A percentile compares a stretch with the other conserved stretches of the same genome.
These are phyloP conservation scores for Wickerhamomyces strasburgensis DNA, from an alignment of 805 yeast genomes.

Conservation along the genomic window DNA sequence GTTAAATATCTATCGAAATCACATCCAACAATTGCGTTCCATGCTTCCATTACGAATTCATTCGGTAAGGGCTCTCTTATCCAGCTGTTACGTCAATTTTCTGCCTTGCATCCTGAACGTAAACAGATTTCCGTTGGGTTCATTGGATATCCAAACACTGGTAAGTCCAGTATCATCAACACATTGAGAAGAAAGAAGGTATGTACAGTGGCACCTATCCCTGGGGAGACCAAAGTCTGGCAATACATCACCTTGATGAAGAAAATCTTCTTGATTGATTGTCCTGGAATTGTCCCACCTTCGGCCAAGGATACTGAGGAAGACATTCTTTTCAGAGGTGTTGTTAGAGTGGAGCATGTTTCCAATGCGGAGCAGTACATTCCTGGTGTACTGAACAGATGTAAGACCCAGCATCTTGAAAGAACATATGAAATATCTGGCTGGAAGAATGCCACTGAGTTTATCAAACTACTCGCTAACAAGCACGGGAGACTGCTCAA, in stretches of 20 bases:
- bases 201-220: conserved; percentile 95
- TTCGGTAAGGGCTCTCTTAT: conserved; percentile 97
- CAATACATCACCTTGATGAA: conserved; percentile 97
- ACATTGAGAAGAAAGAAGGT: conserved; percentile 93
- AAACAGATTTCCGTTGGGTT: conserved; percentile 96
- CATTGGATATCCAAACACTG: conserved; percentile 98
- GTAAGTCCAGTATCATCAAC: conserved; percentile 93
- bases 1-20: conserved; percentile 89
- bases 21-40: conserved; percentile 94
- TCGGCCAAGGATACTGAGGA: conserved; percentile 83
- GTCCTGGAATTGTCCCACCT: conserved; percentile 99
- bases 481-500: conserved; percentile 89
- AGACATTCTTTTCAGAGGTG: conserved; percentile 92
- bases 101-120: conserved; percentile 85
- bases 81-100: conserved; percentile 88
- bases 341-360: conserved; percentile 97
- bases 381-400: conserved; percentile 77
- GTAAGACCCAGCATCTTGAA: conserved; percentile 86
- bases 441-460: conserved; percentile 75
- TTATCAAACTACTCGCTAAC: conserved; percentile 85
- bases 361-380: conserved; percentile 93
- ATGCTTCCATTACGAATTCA: conserved; percentile 94
- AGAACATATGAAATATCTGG: conserved; percentile 94
- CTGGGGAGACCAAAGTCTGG: conserved; percentile 99
- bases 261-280: conserved; percentile 89